Conservation (phyloP, 1,284 basidiomycete genomes). For the Tilletia indica region DNA sequence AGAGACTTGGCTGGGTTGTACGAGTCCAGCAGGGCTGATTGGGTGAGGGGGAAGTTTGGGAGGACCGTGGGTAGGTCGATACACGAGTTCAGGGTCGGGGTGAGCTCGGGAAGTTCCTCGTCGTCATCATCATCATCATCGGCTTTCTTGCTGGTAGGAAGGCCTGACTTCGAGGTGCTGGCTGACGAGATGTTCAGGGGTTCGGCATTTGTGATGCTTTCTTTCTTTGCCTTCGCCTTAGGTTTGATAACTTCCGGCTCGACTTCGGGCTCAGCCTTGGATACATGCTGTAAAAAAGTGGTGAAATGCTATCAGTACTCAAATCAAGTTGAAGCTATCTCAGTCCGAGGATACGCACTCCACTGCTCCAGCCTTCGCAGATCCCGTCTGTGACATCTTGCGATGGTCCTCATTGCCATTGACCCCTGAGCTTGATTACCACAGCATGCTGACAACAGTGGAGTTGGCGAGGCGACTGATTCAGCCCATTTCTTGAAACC, state of each 20-base stretch:
- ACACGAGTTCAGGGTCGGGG: slow-evolving; percentile 32
- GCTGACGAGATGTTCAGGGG: slow-evolving; percentile 68
- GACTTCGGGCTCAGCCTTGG: slow-evolving; percentile 56
- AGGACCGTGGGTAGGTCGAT: slow-evolving; percentile 45
- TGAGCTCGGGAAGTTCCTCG: slow-evolving; percentile 40
- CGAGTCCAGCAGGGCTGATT: slow-evolving; percentile 32
- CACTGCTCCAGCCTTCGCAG: slow-evolving; percentile 76
- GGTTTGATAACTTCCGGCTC: slow-evolving; percentile 60
- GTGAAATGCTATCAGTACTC: too few relatives aligned
- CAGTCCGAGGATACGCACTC: slow-evolving; percentile 39
- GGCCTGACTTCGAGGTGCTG: slow-evolving; percentile 31
- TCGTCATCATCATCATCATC: slow-evolving; percentile 39
- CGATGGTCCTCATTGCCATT: slow-evolving; percentile 56
- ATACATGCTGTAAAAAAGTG: slow-evolving; percentile 51
- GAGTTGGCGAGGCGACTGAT: too few relatives aligned
- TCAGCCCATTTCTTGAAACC: too few relatives aligned
- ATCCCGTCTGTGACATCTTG: slow-evolving; percentile 60
- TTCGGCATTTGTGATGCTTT: slow-evolving; percentile 63
- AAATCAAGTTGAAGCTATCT: background rate
- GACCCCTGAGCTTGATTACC: slow-evolving; percentile 54
- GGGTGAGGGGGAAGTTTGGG: slow-evolving; percentile 35
- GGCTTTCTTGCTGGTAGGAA: background rate
- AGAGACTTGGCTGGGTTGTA: slow-evolving; percentile 44
- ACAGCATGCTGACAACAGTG: too few relatives aligned
- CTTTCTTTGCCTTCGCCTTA: slow-evolving; percentile 30